Conservation (phyloP, 441 rosid species). For the Pelargonium myrrhifolium region DNA sequence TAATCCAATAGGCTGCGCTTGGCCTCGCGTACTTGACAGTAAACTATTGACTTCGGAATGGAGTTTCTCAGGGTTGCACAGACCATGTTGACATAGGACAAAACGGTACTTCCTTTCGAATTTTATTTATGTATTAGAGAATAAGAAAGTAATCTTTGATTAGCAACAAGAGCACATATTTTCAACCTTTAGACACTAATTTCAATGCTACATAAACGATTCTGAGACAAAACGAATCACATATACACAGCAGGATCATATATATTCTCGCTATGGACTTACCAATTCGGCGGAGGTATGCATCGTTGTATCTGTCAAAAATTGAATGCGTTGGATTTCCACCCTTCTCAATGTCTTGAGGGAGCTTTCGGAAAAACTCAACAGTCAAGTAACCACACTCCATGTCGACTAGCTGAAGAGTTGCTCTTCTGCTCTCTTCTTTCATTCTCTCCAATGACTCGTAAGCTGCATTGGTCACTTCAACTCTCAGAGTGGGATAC, state of each 20-base stretch:
- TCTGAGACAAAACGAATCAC: too few relatives aligned
- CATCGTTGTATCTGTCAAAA: slow-evolving; percentile 8
- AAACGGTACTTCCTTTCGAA: slow-evolving; percentile 71
- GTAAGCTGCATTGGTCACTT: slow-evolving; percentile 89
- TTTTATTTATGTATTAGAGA: slow-evolving; percentile 32
- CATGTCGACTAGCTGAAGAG: slow-evolving; percentile 86
- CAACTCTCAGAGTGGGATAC: slow-evolving; percentile 75
- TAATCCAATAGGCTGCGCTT: slow-evolving; percentile 76
- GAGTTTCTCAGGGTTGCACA: slow-evolving; percentile 69
- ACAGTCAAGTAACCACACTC: slow-evolving; percentile 94
- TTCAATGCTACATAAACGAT: too few relatives aligned
- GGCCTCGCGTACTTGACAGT: slow-evolving; percentile 92
- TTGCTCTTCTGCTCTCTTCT: slow-evolving; percentile 84
- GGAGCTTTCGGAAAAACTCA: slow-evolving; percentile 93
- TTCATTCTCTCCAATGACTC: slow-evolving; percentile 92
- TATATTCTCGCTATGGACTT: neutral
- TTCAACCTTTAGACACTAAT: too few relatives aligned
- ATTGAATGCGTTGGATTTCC: slow-evolving; percentile 46
- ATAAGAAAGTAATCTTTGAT: neutral
- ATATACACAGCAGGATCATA: neutral
- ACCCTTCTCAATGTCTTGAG: slow-evolving; percentile 61
- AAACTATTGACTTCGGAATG: slow-evolving; percentile 89
- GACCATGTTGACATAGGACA: slow-evolving; percentile 76
- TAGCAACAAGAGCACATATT: neutral
- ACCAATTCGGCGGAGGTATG: slow-evolving; percentile 86